Conservation (phyloP, 1,139 yeast species). For the Eremothecium coryli region DNA sequence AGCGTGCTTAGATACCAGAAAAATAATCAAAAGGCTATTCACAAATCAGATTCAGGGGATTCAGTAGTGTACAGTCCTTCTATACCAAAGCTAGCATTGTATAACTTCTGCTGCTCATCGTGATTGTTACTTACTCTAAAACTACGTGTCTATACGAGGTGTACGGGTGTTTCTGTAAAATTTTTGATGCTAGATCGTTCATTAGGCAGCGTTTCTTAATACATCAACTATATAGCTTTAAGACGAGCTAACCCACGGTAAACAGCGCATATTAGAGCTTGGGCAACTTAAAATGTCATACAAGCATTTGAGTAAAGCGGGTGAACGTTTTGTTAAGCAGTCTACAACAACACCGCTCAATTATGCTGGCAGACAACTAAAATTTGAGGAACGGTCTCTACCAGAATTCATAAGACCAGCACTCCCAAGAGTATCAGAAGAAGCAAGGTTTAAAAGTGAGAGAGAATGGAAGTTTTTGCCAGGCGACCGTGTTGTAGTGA, state of each 20-base stretch:
- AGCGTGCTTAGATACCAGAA: background rate
- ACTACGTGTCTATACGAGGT: too few relatives aligned
- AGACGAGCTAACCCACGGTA: too few relatives aligned
- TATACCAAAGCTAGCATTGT: too few relatives aligned
- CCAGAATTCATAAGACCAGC: conserved; percentile 32
- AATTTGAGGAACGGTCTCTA: conserved; percentile 23
- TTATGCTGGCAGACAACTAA: conserved; percentile 23
- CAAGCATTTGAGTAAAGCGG: conserved; percentile 25
- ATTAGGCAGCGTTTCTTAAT: too few relatives aligned
- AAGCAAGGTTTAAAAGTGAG: conserved; percentile 33
- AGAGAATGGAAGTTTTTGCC: conserved; percentile 45
- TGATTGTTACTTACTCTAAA: too few relatives aligned
- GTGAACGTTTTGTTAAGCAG: conserved; percentile 22
- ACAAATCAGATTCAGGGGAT: background rate
- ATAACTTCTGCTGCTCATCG: too few relatives aligned
- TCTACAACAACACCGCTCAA: conserved; percentile 8
- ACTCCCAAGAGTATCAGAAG: conserved; percentile 31
- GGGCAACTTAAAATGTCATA: conserved; percentile 13
- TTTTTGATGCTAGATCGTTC: too few relatives aligned
- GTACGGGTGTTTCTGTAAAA: too few relatives aligned
- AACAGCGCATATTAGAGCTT: too few relatives aligned
- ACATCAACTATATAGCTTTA: too few relatives aligned
- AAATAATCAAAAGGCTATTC: background rate
- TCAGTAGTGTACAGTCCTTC: too few relatives aligned
- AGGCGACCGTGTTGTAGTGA: conserved; percentile 53